Conservation (phyloP, 306 rosid genomes). For the Rubus idaeus region DNA sequence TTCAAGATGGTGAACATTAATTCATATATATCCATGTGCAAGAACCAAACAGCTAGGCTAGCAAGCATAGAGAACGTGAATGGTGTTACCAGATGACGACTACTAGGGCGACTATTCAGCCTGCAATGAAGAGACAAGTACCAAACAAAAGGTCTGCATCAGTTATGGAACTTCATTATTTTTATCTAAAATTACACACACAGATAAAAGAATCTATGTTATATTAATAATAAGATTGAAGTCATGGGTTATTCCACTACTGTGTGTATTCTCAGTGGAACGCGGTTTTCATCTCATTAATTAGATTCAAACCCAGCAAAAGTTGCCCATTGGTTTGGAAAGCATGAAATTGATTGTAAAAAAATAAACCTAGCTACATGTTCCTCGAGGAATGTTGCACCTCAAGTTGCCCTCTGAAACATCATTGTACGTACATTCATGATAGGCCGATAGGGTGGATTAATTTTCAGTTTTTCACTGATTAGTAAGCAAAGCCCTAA, state of each 20-base stretch:
- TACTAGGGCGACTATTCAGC: constrained; percentile 42
- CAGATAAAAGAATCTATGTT: background rate
- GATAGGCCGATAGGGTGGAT: background rate
- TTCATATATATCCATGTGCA: constrained; percentile 6
- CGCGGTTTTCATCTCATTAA: background rate
- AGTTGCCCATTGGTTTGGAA: constrained; percentile 1
- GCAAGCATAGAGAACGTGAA: constrained; percentile 45
- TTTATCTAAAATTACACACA: background rate
- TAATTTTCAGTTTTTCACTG: background rate
- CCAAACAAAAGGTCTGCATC: constrained; percentile 48
- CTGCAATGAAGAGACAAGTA: constrained; percentile 57
- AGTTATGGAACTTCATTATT: constrained; percentile 16
- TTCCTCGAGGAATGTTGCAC: background rate
- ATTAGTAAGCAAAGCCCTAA: background rate
- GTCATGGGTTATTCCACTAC: background rate
- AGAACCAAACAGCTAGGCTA: constrained; percentile 1
- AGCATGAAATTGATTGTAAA: background rate
- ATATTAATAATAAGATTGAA: background rate
- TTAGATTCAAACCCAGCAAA: background rate
- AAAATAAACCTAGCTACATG: background rate
- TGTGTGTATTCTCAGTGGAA: background rate
- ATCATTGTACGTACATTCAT: background rate
- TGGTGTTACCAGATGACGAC: constrained; percentile 50
- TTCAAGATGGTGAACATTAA: constrained; percentile 1
- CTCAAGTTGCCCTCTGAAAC: background rate